phyloP scores from a whole-genome alignment of 2,329 filamentous ascomycete genomes.

The Furcasterigmium sp. region DNA sequence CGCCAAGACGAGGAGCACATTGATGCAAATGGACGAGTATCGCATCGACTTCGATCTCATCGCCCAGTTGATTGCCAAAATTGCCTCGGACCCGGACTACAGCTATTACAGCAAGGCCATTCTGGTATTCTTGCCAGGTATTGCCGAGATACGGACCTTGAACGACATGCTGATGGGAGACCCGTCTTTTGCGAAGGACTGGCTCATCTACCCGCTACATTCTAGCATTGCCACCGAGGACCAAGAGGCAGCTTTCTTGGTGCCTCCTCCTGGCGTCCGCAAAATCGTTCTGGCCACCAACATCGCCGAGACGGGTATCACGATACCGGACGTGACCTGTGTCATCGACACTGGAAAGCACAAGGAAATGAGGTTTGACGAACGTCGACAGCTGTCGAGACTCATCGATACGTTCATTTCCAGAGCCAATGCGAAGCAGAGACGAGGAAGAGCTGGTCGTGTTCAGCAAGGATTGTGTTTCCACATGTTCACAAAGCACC shows the following conservation, averaged over 20 bases:
- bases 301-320: slow-evolving; percentile 97
- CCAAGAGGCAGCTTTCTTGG: slow-evolving; percentile 84
- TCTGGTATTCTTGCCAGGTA: slow-evolving; percentile 89
- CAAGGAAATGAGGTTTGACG: slow-evolving; percentile 95
- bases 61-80: slow-evolving; percentile 68
- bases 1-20: slow-evolving; percentile 64
- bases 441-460: slow-evolving; percentile 87
- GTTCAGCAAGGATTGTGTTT: slow-evolving; percentile 95
- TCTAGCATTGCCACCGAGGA: slow-evolving; percentile 95
- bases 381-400: slow-evolving; percentile 82
- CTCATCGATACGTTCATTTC: slow-evolving; percentile 95
- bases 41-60: slow-evolving; percentile 87
- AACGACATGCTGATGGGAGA: slow-evolving; percentile 82
- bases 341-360: slow-evolving; percentile 97
- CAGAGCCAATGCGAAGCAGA: slow-evolving; percentile 89
- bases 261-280: slow-evolving; percentile 74
- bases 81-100: slow-evolving; percentile 65
- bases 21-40: slow-evolving; percentile 82
- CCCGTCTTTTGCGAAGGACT: slow-evolving; percentile 67
- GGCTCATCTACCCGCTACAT: slow-evolving; percentile 86
- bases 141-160: slow-evolving; percentile 83
- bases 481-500: slow-evolving; percentile 86
- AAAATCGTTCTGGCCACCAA: slow-evolving; percentile 98
- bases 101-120: slow-evolving; percentile 79
- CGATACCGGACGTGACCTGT: slow-evolving; percentile 94